Evolutionary conservation across 2,329 filamentous ascomycete genomes (phyloP).

Genomic region (Scytalidium lignicola): DNA sequence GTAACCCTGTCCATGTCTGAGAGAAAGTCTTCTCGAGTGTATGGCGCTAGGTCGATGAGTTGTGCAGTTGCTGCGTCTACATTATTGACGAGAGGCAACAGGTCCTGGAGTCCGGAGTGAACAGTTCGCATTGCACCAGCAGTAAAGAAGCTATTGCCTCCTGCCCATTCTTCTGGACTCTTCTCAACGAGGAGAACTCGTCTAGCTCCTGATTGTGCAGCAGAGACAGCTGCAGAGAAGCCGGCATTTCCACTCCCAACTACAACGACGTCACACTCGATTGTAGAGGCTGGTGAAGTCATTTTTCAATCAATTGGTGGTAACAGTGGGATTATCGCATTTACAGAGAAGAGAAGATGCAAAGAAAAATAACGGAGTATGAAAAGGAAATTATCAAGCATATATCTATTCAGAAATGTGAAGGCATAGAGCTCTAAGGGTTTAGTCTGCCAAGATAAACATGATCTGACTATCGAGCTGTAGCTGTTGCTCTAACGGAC

Average conservation of each 20-base stretch:
- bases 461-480: slow-evolving; percentile 3
- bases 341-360: no score
- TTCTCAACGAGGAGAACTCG: slow-evolving; percentile 16
- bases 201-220: slow-evolving; percentile 10
- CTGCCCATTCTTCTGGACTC: slow-evolving; percentile 16
- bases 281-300: slow-evolving; percentile 1
- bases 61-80: slow-evolving; percentile 38
- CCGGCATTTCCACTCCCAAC: slow-evolving; percentile 62
- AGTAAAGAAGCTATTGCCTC: slow-evolving; percentile 17
- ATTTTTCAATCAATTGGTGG: no score
- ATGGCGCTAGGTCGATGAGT: slow-evolving; percentile 53
- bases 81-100: slow-evolving; percentile 59
- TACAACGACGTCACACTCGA: slow-evolving; percentile 42
- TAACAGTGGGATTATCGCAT: no score
- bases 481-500: slow-evolving; percentile 1
- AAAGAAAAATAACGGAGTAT: neutral
- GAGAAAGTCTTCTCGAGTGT: slow-evolving; percentile 48
- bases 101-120: slow-evolving; percentile 48
- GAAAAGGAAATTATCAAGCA: neutral
- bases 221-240: slow-evolving; percentile 31
- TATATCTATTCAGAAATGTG: neutral
- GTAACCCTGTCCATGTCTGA: slow-evolving; percentile 54
- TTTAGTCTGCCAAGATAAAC: neutral
- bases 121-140: slow-evolving; percentile 38
- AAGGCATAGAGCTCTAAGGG: no score